phyloP scores from a whole-genome alignment of 306 rosid species.

The Vigna radiata region DNA sequence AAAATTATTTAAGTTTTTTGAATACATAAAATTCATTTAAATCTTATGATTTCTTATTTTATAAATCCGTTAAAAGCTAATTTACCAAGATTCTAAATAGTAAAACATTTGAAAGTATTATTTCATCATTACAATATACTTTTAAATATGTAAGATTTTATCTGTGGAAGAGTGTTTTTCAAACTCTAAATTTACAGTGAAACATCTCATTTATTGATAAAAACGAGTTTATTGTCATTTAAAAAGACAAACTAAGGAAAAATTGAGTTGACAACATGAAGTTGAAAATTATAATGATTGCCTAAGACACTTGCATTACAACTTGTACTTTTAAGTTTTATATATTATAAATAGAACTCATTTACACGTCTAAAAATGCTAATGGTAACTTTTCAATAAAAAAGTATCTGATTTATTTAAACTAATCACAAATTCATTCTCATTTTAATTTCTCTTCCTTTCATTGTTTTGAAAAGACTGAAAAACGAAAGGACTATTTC shows the following conservation, averaged over 20 bases:
- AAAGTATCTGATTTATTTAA: neutral
- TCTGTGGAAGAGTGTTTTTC: too few relatives aligned
- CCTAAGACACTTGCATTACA: neutral
- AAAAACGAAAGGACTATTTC: neutral
- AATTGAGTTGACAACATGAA: neutral
- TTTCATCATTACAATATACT: too few relatives aligned
- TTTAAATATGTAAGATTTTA: too few relatives aligned
- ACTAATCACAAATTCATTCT: neutral
- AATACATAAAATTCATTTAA: too few relatives aligned
- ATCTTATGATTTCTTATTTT: too few relatives aligned
- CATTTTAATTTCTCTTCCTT: neutral
- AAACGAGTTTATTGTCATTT: too few relatives aligned
- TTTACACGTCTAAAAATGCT: neutral
- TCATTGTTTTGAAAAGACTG: neutral
- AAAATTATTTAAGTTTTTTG: too few relatives aligned
- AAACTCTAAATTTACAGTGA: too few relatives aligned
- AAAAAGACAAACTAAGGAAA: neutral
- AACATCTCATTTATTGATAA: neutral
- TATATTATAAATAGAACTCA: neutral
- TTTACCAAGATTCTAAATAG: too few relatives aligned
- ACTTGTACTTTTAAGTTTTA: neutral
- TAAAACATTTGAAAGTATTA: too few relatives aligned
- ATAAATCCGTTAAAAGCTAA: too few relatives aligned
- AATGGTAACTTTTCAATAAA: neutral
- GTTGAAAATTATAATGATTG: neutral